These are phyloP conservation scores for Chlamydomonas sp. DNA, from an alignment of 139 green algal species.

Conservation along the genomic window DNA sequence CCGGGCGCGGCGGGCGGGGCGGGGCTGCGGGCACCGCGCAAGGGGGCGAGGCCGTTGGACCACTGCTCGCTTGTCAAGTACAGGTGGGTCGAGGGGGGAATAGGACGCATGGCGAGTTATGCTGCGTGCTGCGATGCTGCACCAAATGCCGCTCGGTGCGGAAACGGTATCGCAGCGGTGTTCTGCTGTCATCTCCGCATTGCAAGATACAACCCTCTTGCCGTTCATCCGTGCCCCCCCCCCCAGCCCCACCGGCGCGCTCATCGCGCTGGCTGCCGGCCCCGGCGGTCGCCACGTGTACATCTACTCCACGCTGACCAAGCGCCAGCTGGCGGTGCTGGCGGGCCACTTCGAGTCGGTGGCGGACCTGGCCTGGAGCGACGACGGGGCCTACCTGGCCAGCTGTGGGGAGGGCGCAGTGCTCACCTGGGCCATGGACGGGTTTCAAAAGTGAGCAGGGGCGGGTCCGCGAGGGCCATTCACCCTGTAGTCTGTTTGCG, in stretches of 20 bases:
- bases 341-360: constrained; percentile 53
- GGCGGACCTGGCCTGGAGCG: constrained; percentile 55
- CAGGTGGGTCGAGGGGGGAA: not conserved
- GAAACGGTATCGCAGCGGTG: too few species aligned
- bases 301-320: constrained; percentile 56
- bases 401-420: constrained; percentile 42
- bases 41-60: constrained; percentile 1
- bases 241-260: constrained; percentile 41
- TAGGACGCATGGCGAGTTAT: too few species aligned
- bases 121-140: too few species aligned
- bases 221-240: too few species aligned
- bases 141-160: too few species aligned
- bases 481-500: too few species aligned
- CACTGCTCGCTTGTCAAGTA: constrained; percentile 45
- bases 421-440: constrained; percentile 58
- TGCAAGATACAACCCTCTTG: too few species aligned
- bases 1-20: not conserved
- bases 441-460: constrained; percentile 38
- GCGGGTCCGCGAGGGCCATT: too few species aligned
- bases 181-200: too few species aligned
- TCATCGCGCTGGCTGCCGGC: constrained; percentile 48
- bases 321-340: constrained; percentile 41
- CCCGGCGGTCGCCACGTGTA: constrained; percentile 35
- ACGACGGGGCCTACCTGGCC: constrained; percentile 57
- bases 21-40: too few species aligned